Conservation (phyloP, 768 basidiomycete genomes). For the Mycena latifolia region DNA sequence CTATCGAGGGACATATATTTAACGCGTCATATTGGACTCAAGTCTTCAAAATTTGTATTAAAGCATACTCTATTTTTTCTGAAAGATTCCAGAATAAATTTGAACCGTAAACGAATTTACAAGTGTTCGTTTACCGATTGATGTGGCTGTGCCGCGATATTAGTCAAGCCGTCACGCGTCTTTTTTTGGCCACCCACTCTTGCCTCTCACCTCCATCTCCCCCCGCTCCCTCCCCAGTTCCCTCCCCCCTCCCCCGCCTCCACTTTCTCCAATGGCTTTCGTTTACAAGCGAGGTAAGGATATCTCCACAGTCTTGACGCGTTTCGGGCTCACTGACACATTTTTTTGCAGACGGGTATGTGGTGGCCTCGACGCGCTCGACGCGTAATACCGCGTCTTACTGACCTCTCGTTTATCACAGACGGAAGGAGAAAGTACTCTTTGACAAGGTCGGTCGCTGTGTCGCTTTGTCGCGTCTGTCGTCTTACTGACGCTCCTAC, state of each 20-base stretch:
- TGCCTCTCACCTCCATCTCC: slow-evolving; percentile 17
- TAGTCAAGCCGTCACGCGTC: slow-evolving; percentile 22
- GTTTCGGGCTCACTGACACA: slow-evolving; percentile 18
- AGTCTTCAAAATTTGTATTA: too few species aligned
- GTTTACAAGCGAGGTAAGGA: slow-evolving; percentile 34
- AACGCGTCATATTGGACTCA: not conserved
- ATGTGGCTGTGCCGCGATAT: slow-evolving; percentile 27
- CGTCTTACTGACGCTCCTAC: slow-evolving; percentile 17
- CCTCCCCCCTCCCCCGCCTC: slow-evolving; percentile 6
- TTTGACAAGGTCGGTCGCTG: slow-evolving; percentile 84
- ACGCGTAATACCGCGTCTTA: slow-evolving; percentile 53
- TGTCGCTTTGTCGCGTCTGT: slow-evolving; percentile 34
- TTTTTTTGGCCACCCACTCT: slow-evolving; percentile 9
- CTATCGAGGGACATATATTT: not conserved
- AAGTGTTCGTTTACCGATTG: slow-evolving; percentile 20
- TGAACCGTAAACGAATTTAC: not conserved
- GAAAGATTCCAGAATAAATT: too few species aligned
- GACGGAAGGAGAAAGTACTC: slow-evolving; percentile 92
- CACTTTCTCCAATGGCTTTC: slow-evolving; percentile 26
- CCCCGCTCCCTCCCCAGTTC: not conserved
- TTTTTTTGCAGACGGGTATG: slow-evolving; percentile 59
- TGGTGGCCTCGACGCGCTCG: slow-evolving; percentile 34
- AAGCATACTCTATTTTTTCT: too few species aligned
- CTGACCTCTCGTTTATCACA: slow-evolving; percentile 41
- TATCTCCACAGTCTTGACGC: not conserved